phyloP scores from a whole-genome alignment of 495 filamentous ascomycete genomes.

The Aspergillus avenaceus region DNA sequence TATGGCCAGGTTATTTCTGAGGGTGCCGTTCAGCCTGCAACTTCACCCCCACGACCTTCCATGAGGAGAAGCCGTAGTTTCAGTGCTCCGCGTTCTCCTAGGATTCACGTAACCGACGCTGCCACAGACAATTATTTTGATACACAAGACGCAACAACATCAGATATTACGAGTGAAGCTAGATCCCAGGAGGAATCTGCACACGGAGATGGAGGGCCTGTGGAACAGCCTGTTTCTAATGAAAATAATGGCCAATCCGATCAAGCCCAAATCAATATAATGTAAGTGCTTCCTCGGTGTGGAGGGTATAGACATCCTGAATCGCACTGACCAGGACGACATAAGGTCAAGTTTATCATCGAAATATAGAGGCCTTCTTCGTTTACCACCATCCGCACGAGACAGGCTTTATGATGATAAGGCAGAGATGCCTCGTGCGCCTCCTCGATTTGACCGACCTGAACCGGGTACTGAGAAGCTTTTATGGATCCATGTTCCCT shows the following conservation, averaged over 20 bases:
- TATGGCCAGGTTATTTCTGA: not conserved
- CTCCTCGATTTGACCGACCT: constrained; percentile 37
- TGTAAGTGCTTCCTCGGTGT: constrained; percentile 3
- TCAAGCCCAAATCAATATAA: constrained; percentile 7
- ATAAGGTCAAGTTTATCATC: constrained; percentile 9
- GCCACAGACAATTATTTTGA: constrained; percentile 22
- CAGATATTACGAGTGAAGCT: not conserved
- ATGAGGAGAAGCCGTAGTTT: constrained; percentile 26
- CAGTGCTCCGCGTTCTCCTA: constrained; percentile 20
- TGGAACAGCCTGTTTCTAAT: no score
- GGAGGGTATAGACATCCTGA: not conserved
- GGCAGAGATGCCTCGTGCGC: constrained; percentile 24
- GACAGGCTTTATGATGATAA: constrained; percentile 23
- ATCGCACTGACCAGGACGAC: not conserved
- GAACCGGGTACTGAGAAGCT: constrained; percentile 45
- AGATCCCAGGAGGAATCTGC: not conserved
- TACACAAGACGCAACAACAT: constrained; percentile 6
- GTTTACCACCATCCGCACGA: constrained; percentile 22
- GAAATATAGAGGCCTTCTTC: constrained; percentile 20
- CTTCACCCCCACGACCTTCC: constrained; percentile 14
- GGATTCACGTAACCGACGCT: constrained; percentile 32
- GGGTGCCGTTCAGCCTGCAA: constrained; percentile 1
- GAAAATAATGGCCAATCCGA: not conserved
- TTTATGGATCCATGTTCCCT: constrained; percentile 65
- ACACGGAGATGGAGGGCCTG: not conserved